Evolutionary conservation across 2,329 filamentous ascomycete genomes (phyloP), one percentile per base, ranked within the genome.

Genomic region (Cryphonectria nitschkei): DNA sequence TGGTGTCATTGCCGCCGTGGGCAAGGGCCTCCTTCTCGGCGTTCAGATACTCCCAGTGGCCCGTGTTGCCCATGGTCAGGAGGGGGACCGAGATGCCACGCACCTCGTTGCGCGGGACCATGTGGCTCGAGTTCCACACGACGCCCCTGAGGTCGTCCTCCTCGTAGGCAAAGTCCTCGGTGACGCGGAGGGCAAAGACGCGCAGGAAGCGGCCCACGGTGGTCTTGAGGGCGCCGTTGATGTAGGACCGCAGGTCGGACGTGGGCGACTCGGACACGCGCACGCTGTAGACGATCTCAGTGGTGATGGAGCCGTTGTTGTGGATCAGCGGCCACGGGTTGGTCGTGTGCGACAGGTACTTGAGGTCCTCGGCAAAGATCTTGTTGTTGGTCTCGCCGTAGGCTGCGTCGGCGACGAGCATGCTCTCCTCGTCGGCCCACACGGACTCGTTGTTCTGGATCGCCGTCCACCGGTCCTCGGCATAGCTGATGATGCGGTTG

Each of bases 41-140:
- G 43, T 75, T 75, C 41, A 76, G 62, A 29, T 74, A 75, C 65
- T 75, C 75, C 50, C 67, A 76, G 62, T 75, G 74, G 3, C 74
- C 75, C 0, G 75, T 76, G 37, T 69, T 69, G 9, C 60, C 67
- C 67, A 69, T 69, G 22, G 67, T 69, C 32, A 69, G 50, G 8
- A 69, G 60, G 0, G 74, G 74, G n/a, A 74, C 72, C 2, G 19
- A 70, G 64, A 76, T 68, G 26, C 74, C 74, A 11, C 39, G 54
- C 2, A 73, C 73, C 2, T 73, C 67, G 13, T 56, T 60, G 22
- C 73, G 29, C 2, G 73, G 75, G 3, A 70, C 70, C 62, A 72
- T 70, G 37, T 75, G 75, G 26, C 62, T 74, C 3, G 75, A 76
- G 41, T 72, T 67, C 64, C 70, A 75, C 2, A 72, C 65, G 34